Conservation (phyloP, 2,329 filamentous ascomycete species). For the Ceratocystis variospora region DNA sequence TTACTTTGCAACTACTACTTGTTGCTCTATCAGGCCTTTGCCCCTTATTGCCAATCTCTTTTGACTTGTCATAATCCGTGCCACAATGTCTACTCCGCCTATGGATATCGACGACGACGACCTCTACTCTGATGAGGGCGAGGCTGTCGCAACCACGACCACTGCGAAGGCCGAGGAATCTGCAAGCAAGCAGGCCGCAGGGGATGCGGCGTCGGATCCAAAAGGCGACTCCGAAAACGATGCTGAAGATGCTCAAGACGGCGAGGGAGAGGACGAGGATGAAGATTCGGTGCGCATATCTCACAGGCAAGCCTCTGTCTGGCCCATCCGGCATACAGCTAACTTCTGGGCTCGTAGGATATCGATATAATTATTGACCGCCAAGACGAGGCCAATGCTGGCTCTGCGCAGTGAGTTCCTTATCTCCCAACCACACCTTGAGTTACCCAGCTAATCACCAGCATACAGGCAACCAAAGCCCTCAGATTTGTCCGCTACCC, state of each 20-base stretch:
- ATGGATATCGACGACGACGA: constrained; percentile 59
- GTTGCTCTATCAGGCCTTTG: neutral
- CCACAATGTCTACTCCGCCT: constrained; percentile 16
- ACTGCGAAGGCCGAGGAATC: constrained; percentile 21
- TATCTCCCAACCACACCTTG: neutral
- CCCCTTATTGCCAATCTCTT: neutral
- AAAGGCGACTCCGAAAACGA: constrained; percentile 35
- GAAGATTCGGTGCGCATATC: constrained; percentile 25
- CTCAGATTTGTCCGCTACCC: constrained; percentile 52
- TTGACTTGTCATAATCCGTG: neutral
- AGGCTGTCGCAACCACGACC: constrained; percentile 35
- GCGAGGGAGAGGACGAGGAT: constrained; percentile 46
- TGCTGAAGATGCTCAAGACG: constrained; percentile 46
- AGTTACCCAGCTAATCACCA: neutral
- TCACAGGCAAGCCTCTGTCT: neutral
- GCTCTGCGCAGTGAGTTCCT: constrained; percentile 41
- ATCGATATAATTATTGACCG: constrained; percentile 56
- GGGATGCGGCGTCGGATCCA: neutral
- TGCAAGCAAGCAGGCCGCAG: neutral
- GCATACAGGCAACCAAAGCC: constrained; percentile 42
- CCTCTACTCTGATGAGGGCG: constrained; percentile 43
- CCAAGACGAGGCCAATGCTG: constrained; percentile 49
- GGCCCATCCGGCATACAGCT: neutral
- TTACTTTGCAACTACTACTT: neutral
- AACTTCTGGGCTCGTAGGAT: constrained; percentile 32